These are phyloP conservation scores for Heterobasidion irregulare DNA, from an alignment of 1,284 basidiomycete genomes.

Conservation along the genomic window DNA sequence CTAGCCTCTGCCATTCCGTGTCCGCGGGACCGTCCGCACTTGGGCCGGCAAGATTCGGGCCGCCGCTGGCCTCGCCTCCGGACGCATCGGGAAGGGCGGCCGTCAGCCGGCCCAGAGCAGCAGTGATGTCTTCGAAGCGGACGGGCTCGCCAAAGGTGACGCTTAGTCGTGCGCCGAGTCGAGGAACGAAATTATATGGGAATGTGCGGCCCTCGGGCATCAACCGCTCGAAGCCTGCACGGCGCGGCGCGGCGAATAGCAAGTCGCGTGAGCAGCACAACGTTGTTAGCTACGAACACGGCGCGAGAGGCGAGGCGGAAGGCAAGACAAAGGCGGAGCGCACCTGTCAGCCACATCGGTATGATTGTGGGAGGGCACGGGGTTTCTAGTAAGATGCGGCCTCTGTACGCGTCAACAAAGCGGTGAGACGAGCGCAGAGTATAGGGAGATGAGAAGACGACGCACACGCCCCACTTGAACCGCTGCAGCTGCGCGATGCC, in stretches of 20 bases:
- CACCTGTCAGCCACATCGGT: slow-evolving; percentile 89
- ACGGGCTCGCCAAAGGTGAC: slow-evolving; percentile 70
- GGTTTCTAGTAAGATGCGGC: slow-evolving; percentile 79
- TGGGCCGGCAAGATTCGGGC: not conserved
- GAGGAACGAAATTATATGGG: slow-evolving; percentile 68
- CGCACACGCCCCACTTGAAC: slow-evolving; percentile 97
- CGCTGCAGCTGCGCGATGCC: slow-evolving; percentile 48
- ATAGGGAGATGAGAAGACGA: slow-evolving; percentile 17
- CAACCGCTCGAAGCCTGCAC: slow-evolving; percentile 74
- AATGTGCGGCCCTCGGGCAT: slow-evolving; percentile 80
- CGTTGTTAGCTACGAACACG: not conserved
- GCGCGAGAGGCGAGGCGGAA: not conserved
- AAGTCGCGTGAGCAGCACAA: not conserved
- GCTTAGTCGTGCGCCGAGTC: slow-evolving; percentile 49
- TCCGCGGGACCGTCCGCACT: slow-evolving; percentile 6
- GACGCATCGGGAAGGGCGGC: slow-evolving; percentile 13
- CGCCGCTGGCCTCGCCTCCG: not conserved
- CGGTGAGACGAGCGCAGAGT: slow-evolving; percentile 3
- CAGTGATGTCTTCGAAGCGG: slow-evolving; percentile 29
- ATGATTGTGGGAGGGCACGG: slow-evolving; percentile 72
- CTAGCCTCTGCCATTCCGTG: slow-evolving; percentile 19
- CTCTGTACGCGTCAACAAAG: slow-evolving; percentile 33
- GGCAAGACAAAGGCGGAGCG: slow-evolving; percentile 8
- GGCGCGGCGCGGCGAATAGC: not conserved
- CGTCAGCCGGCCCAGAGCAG: slow-evolving; percentile 7